Evolutionary conservation across 176 grass and related monocot species (phyloP), one percentile per base, ranked within the genome.

Genomic region (Oryza coarctata): DNA sequence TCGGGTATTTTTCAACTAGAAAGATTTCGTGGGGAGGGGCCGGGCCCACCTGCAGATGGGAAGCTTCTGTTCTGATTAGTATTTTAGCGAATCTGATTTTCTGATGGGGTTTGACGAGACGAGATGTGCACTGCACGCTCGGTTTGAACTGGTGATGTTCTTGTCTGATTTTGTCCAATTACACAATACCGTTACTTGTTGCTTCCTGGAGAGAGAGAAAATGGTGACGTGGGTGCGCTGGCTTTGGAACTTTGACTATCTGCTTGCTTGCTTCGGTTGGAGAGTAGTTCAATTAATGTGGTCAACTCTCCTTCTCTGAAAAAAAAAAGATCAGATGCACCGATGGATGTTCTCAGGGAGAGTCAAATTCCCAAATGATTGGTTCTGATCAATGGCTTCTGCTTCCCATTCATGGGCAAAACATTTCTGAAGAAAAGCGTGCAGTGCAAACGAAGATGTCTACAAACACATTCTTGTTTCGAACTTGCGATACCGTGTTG

Each of bases 171-270:
- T 33, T 33, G 1, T 33, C 3, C 3, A 33, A 33, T 2, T 3
- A 3, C 64, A 43, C 31, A 30, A 44, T 49, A 73, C 34, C 14
- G 68, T 27, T 86, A 11, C 1, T 27, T 8, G 5, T 13, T 50
- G 14, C 26, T 22, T 26, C 14, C 44, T 40, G 47, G 35, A 35
- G 41, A 43, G 11, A 80, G 34, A 86, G 20, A 75, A 32, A 45
- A 63, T 71, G 64, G 18, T 80, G 49, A 30, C 45, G 12, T 49
- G 76, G 31, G 14, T 26, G 77, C 41, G 32, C 71, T 25, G 18
- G 17, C 69, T 69, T 7, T 26, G 13, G 66, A 68, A 63, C 63
- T 61, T 75, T 80, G 63, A 80, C 76, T 31, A 69, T 50, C n/a
- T 68, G 28, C 63, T 77, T 63, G 39, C 30, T 70, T 25, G 23